Base-by-base conservation (phyloP, 208 protist species). In the Balamuthia mandrillaris region DNA sequence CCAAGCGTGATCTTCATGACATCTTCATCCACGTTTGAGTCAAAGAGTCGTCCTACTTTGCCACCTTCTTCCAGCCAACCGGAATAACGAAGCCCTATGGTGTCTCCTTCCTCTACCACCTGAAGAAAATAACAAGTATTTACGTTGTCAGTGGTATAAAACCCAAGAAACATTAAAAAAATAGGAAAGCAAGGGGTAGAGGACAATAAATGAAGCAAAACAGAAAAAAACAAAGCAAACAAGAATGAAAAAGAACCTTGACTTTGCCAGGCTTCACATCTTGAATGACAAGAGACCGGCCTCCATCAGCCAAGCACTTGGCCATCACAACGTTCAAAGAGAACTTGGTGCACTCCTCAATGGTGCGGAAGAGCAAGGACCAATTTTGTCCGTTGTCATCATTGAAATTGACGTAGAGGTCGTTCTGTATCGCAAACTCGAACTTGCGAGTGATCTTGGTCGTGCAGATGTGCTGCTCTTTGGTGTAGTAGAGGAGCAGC, bases 391-490 rank as follows among this genome's bases (percentile, higher is more conserved):
- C 42, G 29, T 60, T 79, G 2, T n/a, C 27, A 54, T 79, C 70
- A 27, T 58, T 79, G 45, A 79, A 79, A 27, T 79, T 79, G 49
- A 39, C 33, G 29, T 79, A 79, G 27, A 79, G 45, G 49, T 79
- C 70, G 14, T 79, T 79, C 58, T 79, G 70, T 6, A 79, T 47
- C 4, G 58, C 42, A 58, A 79, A 54, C 33, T 79, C 58, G 70
- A 79, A 79, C 49, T 79, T 79, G 49, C 31, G 27, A 3, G 24
- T 33, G n/a, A 79, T 79, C 29, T 52, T 61, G 49, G 58, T 79
- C 45, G 31, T 79, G 70, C 70, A 79, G 14, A 79, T 24, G 39
- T 79, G 70, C 49, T 79, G 70, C 49, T 79, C 58, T 47, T 79
- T 79, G 70, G 33, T 79, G 45, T 79, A 79, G 24, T 79, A 79